Evolutionary conservation across 768 basidiomycete species (phyloP).

Genomic region (Amanita thiersii): DNA sequence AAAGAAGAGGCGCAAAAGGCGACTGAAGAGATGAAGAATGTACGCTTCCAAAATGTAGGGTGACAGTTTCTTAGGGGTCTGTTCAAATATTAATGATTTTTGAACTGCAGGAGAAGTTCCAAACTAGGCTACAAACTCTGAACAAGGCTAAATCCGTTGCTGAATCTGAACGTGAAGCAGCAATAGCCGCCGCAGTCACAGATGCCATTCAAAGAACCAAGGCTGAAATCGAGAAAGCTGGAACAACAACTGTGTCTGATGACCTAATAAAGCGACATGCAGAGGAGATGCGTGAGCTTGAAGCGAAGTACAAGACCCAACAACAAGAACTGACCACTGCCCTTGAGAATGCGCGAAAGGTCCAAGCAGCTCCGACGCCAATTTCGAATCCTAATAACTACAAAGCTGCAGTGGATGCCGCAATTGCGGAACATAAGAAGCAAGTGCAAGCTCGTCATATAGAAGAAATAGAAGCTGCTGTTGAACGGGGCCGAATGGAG

Average conservation of each 20-base stretch:
- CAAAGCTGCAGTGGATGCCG: constrained; percentile 35
- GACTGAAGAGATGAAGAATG: constrained; percentile 32
- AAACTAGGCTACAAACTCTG: constrained; percentile 41
- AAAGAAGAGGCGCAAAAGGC: constrained; percentile 37
- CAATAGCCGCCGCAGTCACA: constrained; percentile 41
- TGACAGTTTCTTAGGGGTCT: not conserved
- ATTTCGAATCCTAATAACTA: constrained; percentile 16
- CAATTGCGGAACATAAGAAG: constrained; percentile 42
- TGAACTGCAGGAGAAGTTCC: constrained; percentile 51
- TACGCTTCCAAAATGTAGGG: constrained; percentile 32
- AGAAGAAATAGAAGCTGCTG: constrained; percentile 53
- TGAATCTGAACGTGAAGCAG: constrained; percentile 32
- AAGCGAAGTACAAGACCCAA: constrained; percentile 42
- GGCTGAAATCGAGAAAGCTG: constrained; percentile 27
- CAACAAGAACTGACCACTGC: constrained; percentile 50
- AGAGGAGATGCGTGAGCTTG: constrained; percentile 49
- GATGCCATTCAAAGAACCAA: constrained; percentile 52
- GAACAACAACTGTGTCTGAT: constrained; percentile 16
- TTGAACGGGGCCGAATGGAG: constrained; percentile 65
- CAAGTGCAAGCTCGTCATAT: constrained; percentile 37
- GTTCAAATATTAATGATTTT: too few species aligned
- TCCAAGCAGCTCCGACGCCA: constrained; percentile 17
- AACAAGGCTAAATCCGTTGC: constrained; percentile 38
- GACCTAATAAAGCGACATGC: constrained; percentile 45
- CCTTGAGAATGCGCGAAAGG: constrained; percentile 27